phyloP scores from a whole-genome alignment of 176 grass and related monocot genomes.

The Hyparrhenia diplandra region DNA sequence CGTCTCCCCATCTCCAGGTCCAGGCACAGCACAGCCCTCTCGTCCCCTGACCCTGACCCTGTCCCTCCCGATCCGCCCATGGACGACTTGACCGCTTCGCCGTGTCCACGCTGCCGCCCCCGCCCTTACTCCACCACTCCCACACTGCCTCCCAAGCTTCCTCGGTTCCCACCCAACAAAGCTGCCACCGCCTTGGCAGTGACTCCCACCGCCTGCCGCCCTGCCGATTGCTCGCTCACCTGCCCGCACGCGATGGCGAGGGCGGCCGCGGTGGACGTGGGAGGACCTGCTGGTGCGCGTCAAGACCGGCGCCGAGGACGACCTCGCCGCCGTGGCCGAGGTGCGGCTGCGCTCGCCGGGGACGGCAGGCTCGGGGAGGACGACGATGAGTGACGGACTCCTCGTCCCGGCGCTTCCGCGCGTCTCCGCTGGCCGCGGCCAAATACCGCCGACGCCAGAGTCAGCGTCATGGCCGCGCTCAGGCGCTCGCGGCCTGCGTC shows the following conservation, averaged over 20 bases:
- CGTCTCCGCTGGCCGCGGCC: slow-evolving; percentile 31
- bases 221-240: no score
- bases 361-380: slow-evolving; percentile 39
- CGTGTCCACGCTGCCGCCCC: background rate
- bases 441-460: slow-evolving; percentile 36
- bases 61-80: background rate
- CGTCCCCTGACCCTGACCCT: no score
- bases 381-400: slow-evolving; percentile 46
- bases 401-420: slow-evolving; percentile 39
- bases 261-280: slow-evolving; percentile 29
- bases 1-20: no score
- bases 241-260: slow-evolving; percentile 18
- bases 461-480: slow-evolving; percentile 49
- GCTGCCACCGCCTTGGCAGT: no score
- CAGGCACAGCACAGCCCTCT: no score
- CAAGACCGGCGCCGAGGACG: slow-evolving; percentile 40
- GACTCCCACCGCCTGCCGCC: background rate
- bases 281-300: slow-evolving; percentile 65
- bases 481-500: background rate
- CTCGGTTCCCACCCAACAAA: background rate
- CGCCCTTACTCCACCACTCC: background rate
- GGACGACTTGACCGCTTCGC: slow-evolving; percentile 49
- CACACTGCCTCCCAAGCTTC: no score
- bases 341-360: slow-evolving; percentile 24
- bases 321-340: slow-evolving; percentile 39